These are phyloP conservation scores for Gamsiella multidivaricata DNA, from an alignment of 192 early-diverging fungal genomes.

Conservation along the genomic window DNA sequence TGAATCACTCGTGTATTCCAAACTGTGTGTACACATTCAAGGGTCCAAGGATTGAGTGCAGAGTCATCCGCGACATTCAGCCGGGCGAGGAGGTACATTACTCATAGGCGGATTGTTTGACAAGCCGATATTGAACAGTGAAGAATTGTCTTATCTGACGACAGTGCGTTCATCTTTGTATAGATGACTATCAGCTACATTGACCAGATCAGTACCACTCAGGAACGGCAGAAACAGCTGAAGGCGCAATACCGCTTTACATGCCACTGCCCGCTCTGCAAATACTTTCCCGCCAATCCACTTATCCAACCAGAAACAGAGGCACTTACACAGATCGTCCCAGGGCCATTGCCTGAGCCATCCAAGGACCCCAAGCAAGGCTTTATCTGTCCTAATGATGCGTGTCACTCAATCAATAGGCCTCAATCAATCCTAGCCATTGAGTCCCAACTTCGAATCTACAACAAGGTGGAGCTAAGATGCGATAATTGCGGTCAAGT, in stretches of 20 bases:
- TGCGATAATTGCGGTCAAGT: conserved; percentile 15
- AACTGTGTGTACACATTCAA: conserved; percentile 49
- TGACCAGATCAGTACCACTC: conserved; percentile 35
- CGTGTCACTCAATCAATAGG: not conserved
- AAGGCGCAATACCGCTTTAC: conserved; percentile 39
- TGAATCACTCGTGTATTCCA: conserved; percentile 48
- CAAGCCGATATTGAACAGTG: not conserved
- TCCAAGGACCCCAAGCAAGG: conserved; percentile 36
- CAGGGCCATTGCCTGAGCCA: not conserved
- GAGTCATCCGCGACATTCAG: conserved; percentile 41
- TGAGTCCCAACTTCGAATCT: conserved; percentile 29
- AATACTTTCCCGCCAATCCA: conserved; percentile 34
- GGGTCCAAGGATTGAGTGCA: conserved; percentile 36
- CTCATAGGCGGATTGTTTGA: not conserved
- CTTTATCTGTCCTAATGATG: conserved; percentile 22
- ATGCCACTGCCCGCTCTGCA: conserved; percentile 36
- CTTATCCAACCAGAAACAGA: conserved; percentile 7
- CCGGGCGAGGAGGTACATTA: conserved; percentile 40
- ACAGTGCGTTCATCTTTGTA: not conserved
- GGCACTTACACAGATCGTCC: not conserved
- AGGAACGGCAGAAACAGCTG: conserved; percentile 40
- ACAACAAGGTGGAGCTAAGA: conserved; percentile 32
- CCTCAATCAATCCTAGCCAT: conserved; percentile 12
- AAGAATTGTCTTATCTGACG: too few species aligned
- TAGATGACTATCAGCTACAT: conserved; percentile 53